Evolutionary conservation across 2,329 filamentous ascomycete genomes (phyloP), one percentile per base, ranked within the genome.

Genomic region (Sporothrix schenckii): DNA sequence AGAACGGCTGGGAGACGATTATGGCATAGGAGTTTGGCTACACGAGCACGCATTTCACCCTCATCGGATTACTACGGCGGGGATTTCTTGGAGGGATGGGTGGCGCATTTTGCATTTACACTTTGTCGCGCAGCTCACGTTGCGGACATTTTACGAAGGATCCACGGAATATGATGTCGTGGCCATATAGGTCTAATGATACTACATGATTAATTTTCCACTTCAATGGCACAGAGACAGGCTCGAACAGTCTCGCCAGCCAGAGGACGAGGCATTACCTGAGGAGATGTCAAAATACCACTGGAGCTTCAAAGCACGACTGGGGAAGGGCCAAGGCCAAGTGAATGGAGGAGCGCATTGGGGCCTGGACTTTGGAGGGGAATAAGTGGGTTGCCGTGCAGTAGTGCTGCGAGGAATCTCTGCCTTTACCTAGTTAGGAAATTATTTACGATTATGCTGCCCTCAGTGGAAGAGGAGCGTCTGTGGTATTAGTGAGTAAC

Each of bases 1-100:
- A 86, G 75, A 85, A 84, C 71, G 82, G 83, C 10, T 86, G 84
- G 83, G 83, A 87, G 76, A 86, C 84, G 16, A 72, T 71, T 16
- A 72, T 75, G 73, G 74, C 72, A 14, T 63, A 63, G 58, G 54
- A 24, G n/a, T 47, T 47, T 39, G 56, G 34, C 24, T 60, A 11
- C 41, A 5, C 19, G 19, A 21, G 14, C 27, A 56, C 24, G 24
- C 24, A 7, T 34, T 9, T 7, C 34, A 34, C 7, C 14, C 13
- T 56, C 27, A 13, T 13, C 19, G 34, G 19, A 14, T 11, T 39
- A 71, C 41, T n/a, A 13, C 30, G 30, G n/a, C 6, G 9, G 34
- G 21, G 16, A 27, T 27, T 58, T 39, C 24, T 24, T 24, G 24
- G 24, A 24, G 24, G 24, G 1, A 24, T 24, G 24, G 24, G 24